These are phyloP conservation scores for Yarrowia porcina DNA, from an alignment of 805 yeast genomes.

Conservation along the genomic window DNA sequence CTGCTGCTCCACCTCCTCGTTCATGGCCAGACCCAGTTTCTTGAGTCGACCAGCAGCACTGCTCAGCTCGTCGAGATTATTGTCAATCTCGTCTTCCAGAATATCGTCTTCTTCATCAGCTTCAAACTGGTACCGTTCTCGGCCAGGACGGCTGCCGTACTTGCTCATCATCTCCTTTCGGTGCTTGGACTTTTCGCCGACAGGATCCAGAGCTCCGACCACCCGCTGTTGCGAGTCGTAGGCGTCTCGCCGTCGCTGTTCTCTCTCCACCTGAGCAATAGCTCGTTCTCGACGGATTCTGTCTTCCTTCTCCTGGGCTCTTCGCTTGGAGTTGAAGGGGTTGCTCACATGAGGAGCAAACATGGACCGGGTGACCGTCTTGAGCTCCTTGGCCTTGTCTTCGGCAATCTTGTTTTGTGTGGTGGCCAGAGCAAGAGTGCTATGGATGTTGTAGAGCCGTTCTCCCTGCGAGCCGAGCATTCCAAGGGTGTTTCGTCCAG, in stretches of 20 bases:
- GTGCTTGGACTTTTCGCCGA: slow-evolving; percentile 39
- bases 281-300: slow-evolving; percentile 58
- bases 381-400: slow-evolving; percentile 74
- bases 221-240: slow-evolving; percentile 67
- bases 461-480: slow-evolving; percentile 94
- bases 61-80: slow-evolving; percentile 75
- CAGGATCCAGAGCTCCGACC: slow-evolving; percentile 44
- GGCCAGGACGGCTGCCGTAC: slow-evolving; percentile 30
- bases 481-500: slow-evolving; percentile 81
- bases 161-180: slow-evolving; percentile 34
- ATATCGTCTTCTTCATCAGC: slow-evolving; percentile 91
- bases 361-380: slow-evolving; percentile 73
- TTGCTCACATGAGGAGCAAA: slow-evolving; percentile 77
- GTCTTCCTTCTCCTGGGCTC: slow-evolving; percentile 71
- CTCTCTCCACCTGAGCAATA: slow-evolving; percentile 60
- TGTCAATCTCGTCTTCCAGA: slow-evolving; percentile 81
- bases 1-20: slow-evolving; percentile 76
- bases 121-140: slow-evolving; percentile 76
- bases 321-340: slow-evolving; percentile 81
- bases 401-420: slow-evolving; percentile 81
- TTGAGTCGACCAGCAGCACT: slow-evolving; percentile 67
- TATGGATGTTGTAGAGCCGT: slow-evolving; percentile 74
- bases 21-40: slow-evolving; percentile 66
- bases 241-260: slow-evolving; percentile 56
- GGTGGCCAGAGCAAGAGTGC: slow-evolving; percentile 68